Percentiles rank a stretch among this genome's conserved stretches.
phyloP scores from a whole-genome alignment of 768 basidiomycete genomes.

The Leccinum sublutescens region DNA sequence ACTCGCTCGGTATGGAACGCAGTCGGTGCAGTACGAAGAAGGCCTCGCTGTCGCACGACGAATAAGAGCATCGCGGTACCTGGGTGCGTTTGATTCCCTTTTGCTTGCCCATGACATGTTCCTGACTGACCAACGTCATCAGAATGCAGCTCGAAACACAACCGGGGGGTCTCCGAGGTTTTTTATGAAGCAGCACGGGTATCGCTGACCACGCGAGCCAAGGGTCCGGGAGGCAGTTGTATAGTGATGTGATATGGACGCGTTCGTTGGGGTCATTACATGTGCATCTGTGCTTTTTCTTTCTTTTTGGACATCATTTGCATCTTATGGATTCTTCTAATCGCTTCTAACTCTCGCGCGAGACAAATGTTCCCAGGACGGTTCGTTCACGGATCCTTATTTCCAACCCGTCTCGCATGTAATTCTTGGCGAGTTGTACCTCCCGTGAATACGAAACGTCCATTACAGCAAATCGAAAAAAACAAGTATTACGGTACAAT shows the following conservation, averaged over 20 bases:
- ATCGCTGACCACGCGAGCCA: constrained; percentile 72
- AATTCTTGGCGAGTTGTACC: constrained; percentile 12
- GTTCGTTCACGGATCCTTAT: not conserved
- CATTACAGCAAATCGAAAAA: constrained; percentile 28
- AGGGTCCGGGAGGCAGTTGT: constrained; percentile 58
- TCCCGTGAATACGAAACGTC: constrained; percentile 9
- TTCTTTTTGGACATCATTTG: constrained; percentile 12
- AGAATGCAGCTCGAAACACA: constrained; percentile 99
- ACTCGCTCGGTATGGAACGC: constrained; percentile 64
- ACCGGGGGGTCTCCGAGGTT: constrained; percentile 90
- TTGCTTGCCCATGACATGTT: not conserved
- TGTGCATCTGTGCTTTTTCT: not conserved
- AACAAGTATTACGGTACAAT: constrained; percentile 28
- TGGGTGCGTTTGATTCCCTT: constrained; percentile 55
- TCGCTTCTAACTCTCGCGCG: constrained; percentile 9
- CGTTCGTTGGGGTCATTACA: not conserved
- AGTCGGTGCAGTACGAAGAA: constrained; percentile 88
- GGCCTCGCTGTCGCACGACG: constrained; percentile 84
- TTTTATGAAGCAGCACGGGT: constrained; percentile 91
- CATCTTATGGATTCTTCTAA: constrained; percentile 23
- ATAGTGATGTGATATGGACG: constrained; percentile 51
- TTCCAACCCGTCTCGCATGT: constrained; percentile 4
- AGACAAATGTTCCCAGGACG: not conserved
- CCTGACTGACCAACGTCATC: not conserved
- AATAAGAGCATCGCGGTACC: constrained; percentile 90